These are phyloP conservation scores for Phytophthora lateralis DNA, from an alignment of 352 stramenopile genomes.

Conservation along the genomic window DNA sequence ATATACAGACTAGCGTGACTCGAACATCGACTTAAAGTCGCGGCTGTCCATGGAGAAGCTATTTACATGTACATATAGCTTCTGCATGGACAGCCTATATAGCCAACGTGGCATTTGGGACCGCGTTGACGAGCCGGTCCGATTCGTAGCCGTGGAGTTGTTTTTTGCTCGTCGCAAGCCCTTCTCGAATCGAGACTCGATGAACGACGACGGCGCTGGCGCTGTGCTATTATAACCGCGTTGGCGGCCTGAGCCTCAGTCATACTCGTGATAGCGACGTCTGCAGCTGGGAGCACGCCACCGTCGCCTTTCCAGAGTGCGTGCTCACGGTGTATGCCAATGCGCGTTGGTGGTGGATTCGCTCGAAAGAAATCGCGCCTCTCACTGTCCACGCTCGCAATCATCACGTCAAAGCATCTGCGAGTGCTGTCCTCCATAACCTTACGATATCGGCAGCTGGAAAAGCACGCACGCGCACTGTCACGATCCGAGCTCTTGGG, in stretches of 20 bases:
- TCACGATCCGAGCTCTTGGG: conserved; percentile 4
- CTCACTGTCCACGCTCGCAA: conserved; percentile 16
- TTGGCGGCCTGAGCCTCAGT: background rate
- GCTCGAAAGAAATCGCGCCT: conserved; percentile 28
- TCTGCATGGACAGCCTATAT: too few species aligned
- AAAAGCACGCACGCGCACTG: conserved; percentile 20
- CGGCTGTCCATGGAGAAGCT: conserved; percentile 10
- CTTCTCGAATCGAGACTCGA: background rate
- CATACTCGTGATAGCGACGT: conserved; percentile 4
- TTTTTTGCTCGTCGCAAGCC: background rate
- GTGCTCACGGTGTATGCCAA: conserved; percentile 15
- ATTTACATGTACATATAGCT: too few species aligned
- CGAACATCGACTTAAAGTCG: conserved; percentile 9
- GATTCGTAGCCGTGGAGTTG: background rate
- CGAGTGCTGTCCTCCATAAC: conserved; percentile 4
- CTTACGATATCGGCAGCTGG: conserved; percentile 24
- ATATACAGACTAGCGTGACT: conserved; percentile 4
- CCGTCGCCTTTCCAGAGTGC: conserved; percentile 14
- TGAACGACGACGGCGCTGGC: background rate
- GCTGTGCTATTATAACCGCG: background rate
- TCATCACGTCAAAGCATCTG: conserved; percentile 18
- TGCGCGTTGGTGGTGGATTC: conserved; percentile 7
- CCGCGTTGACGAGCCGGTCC: background rate
- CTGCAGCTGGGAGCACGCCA: conserved; percentile 23
- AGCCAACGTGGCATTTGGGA: conserved; percentile 1